Evolutionary conservation across 306 rosid genomes (phyloP).

Genomic region (Dryas drummondii): DNA sequence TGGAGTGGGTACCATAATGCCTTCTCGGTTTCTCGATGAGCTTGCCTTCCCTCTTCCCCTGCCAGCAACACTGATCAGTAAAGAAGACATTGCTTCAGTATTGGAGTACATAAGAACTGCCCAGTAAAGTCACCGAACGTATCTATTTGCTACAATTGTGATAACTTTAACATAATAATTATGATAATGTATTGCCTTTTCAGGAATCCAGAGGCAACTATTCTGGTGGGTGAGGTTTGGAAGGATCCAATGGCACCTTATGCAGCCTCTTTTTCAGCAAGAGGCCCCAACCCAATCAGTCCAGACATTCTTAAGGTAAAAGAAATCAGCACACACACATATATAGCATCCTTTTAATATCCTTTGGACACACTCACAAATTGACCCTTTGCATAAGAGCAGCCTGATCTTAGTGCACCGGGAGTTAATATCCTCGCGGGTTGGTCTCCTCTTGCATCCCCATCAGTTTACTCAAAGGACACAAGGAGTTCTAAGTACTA

Average conservation of each 20-base stretch:
- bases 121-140: background rate
- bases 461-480: background rate
- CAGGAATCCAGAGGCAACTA: slow-evolving; percentile 31
- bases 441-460: slow-evolving; percentile 13
- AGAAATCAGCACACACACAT: too few species aligned
- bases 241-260: slow-evolving; percentile 13
- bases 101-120: slow-evolving; percentile 18
- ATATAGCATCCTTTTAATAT: too few species aligned
- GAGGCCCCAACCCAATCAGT: slow-evolving; percentile 22
- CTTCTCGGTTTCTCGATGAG: background rate
- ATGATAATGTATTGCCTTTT: background rate
- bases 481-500: background rate
- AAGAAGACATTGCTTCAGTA: slow-evolving; percentile 9
- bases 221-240: slow-evolving; percentile 8
- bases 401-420: slow-evolving; percentile 33
- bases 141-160: too few species aligned
- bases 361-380: background rate
- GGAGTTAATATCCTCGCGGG: slow-evolving; percentile 29
- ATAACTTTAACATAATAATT: too few species aligned
- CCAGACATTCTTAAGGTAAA: slow-evolving; percentile 35
- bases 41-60: slow-evolving; percentile 5
- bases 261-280: slow-evolving; percentile 25
- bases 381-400: background rate
- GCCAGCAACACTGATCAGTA: slow-evolving; percentile 13
- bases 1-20: slow-evolving; percentile 18